Evolutionary conservation across 2,329 filamentous ascomycete species (phyloP).

Genomic region (Neocucurbitaria cava): DNA sequence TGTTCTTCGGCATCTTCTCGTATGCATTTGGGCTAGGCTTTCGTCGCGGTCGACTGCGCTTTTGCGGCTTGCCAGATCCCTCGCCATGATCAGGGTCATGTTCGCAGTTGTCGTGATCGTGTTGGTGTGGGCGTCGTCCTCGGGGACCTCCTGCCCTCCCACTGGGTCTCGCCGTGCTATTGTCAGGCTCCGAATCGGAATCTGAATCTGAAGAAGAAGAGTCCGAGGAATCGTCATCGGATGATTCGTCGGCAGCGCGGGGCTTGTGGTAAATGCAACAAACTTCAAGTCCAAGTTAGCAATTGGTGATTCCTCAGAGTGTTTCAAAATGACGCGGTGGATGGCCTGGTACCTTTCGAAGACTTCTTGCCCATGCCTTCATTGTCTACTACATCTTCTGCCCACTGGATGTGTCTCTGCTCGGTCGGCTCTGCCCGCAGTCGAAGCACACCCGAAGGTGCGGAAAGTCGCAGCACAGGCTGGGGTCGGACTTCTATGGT

Average conservation of each 20-base stretch:
- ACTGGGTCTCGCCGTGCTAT: constrained; percentile 55
- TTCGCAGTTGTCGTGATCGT: constrained; percentile 41
- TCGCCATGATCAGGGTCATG: constrained; percentile 51
- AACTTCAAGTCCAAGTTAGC: constrained; percentile 61
- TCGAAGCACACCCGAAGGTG: constrained; percentile 47
- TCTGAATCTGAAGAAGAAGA: constrained; percentile 61
- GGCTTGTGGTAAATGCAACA: constrained; percentile 98
- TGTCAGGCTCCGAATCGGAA: constrained; percentile 63
- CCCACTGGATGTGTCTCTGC: constrained; percentile 81
- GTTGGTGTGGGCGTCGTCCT: constrained; percentile 35
- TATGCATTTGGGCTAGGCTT: constrained; percentile 81
- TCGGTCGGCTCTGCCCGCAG: constrained; percentile 52
- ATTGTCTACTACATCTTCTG: constrained; percentile 91
- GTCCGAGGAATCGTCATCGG: constrained; percentile 69
- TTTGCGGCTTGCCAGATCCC: constrained; percentile 49
- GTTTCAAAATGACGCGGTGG: neutral
- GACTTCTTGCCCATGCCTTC: constrained; percentile 93
- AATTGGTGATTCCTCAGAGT: neutral
- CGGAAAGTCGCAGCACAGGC: constrained; percentile 42
- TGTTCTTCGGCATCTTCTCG: constrained; percentile 72
- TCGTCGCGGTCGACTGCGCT: constrained; percentile 51
- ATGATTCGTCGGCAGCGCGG: constrained; percentile 73
- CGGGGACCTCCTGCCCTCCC: constrained; percentile 33
- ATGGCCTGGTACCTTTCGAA: constrained; percentile 75
- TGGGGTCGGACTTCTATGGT: constrained; percentile 36